Percentiles rank a stretch among this genome's conserved stretches.
Conservation (phyloP, 257 asterid species). For the Ophiorrhiza pumila region DNA sequence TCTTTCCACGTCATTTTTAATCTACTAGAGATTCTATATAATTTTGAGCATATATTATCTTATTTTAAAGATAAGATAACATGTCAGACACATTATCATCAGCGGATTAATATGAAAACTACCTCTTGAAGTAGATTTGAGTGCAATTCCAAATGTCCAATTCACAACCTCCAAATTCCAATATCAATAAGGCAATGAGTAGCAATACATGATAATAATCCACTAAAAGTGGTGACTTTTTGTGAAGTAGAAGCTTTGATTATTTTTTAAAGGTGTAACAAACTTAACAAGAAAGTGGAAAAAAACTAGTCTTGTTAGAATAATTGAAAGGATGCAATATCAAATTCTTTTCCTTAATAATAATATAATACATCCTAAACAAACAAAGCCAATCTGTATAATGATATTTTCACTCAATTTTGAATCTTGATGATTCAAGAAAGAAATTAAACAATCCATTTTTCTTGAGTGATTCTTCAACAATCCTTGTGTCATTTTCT, state of each 20-base stretch:
- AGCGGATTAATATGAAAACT: no score
- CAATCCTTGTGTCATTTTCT: conserved; percentile 25
- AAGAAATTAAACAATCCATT: neutral
- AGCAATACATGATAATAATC: neutral
- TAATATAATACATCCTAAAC: no score
- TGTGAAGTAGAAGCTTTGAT: conserved; percentile 24
- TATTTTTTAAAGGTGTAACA: conserved; percentile 28
- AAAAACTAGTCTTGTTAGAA: neutral
- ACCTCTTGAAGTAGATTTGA: neutral
- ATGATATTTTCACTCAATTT: conserved; percentile 9
- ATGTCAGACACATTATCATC: no score
- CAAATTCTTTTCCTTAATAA: neutral
- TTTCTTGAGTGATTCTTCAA: neutral
- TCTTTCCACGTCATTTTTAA: no score
- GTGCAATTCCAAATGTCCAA: neutral
- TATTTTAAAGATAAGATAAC: no score
- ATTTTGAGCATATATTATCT: no score
- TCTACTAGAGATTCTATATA: no score
- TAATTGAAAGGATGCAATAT: neutral
- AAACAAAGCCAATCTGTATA: neutral
- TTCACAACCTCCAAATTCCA: neutral
- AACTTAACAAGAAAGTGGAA: conserved; percentile 9
- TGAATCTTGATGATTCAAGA: conserved; percentile 23
- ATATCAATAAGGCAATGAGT: neutral
- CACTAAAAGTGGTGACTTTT: conserved; percentile 15